A percentile compares a stretch with the other conserved stretches of the same genome.
phyloP scores from a whole-genome alignment of 2,329 filamentous ascomycete genomes.

The Fonsecaea monophora region DNA sequence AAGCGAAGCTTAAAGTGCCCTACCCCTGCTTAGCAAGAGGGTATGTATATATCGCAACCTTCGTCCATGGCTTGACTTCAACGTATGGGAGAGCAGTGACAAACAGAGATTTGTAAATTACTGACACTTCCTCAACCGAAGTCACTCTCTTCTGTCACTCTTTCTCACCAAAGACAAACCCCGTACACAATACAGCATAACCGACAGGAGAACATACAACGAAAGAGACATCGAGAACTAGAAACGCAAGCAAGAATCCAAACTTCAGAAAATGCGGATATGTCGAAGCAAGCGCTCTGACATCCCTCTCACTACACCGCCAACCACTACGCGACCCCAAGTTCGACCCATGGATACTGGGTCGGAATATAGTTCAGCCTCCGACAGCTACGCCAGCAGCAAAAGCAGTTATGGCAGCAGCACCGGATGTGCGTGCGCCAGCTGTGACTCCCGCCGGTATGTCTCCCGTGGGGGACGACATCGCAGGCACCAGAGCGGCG shows the following conservation, averaged over 20 bases:
- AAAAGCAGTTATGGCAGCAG: background rate
- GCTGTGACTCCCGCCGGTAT: background rate
- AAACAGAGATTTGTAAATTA: background rate
- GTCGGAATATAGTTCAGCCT: background rate
- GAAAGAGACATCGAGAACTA: background rate
- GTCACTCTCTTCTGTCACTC: background rate
- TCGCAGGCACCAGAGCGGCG: background rate
- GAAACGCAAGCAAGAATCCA: background rate
- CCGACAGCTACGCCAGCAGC: background rate
- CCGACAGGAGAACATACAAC: background rate
- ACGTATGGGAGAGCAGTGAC: background rate
- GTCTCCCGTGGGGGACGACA: constrained; percentile 7
- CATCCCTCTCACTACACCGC: background rate
- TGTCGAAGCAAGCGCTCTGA: background rate
- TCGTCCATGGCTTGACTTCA: background rate
- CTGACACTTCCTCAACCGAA: background rate
- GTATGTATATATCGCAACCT: background rate
- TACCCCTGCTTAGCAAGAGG: background rate
- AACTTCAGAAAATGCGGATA: background rate
- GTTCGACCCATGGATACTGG: background rate
- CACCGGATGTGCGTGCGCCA: background rate
- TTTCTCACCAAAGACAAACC: background rate
- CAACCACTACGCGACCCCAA: background rate
- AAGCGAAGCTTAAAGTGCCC: background rate
- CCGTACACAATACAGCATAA: background rate